Evolutionary conservation across 192 early-diverging fungal genomes (phyloP), one percentile per base, ranked within the genome.

Genomic region (Backusella tuberculispora): DNA sequence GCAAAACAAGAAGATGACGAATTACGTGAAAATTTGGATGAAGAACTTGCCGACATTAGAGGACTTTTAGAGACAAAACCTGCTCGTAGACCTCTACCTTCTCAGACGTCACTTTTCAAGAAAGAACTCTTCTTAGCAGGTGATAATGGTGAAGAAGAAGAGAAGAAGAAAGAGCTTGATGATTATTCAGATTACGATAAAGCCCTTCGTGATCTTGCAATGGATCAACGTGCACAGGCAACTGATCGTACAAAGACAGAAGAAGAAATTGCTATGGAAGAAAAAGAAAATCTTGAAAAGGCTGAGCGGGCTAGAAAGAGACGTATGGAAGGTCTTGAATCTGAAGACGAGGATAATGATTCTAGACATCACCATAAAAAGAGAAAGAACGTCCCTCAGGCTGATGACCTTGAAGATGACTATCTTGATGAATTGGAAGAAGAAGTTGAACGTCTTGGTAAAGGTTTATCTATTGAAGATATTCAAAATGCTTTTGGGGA

Each of bases 201-300:
- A 60, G 86, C 90, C 43, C 89, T 99, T 43, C 87, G 90, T 10
- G 92, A 96, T 71, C 83, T 99, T 43, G 90, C 88, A 5, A 89
- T 86, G 76, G 97, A 99, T 45, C 87, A 89, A 78, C 92, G 96
- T 26, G 95, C 93, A 0, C 86, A 86, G 67, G 95, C 97, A 17
- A 90, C 94, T 66, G 96, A 99, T 80, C 90, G 98, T 14, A 77
- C 92, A 19, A 98, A 98, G 85, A 96, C 95, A 8, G 97, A 97
- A 78, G 95, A 97, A 72, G 98, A 99, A 83, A 79, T 90, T 71
- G 95, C 94, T 12, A 73, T 90, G 41, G 96, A 96, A 73, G 95
- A 94, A 47, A 91, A 91, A 76, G 88, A 88, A 38, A 88, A 92
- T 68, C 80, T 98, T n/a, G 96, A 97, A 76, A 89, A 92, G 77